Evolutionary conservation across 108 stramenopile species (phyloP), one percentile per base, ranked within the genome.

Genomic region (Cyclostephanos tholiformis): DNA sequence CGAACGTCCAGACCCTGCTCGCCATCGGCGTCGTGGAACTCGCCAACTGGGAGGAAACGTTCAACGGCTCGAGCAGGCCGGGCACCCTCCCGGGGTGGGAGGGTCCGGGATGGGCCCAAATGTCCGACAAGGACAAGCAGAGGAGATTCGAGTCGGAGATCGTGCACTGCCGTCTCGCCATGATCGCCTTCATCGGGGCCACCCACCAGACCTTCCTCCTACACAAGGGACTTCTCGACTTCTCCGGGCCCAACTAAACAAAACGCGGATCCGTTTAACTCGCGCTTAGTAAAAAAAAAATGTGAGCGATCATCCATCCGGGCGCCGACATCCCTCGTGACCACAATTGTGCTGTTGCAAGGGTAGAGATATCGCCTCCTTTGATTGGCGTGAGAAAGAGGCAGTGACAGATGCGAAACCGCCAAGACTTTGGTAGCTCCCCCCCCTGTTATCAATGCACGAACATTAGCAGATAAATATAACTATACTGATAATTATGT

Each of bases 111-210:
- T 74, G 79, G 58, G 58, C 84, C 52, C 78, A 81, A 36, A 81
- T 82, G 77, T 60, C 71, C 69, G 65, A 79, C 4, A 71, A 69
- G 25, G 83, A 76, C 5, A 53, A 87, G 25, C 73, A 73, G 65
- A 79, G 84, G 78, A 44, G 61, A 19, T 72, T 67, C 65, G 87
- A 88, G 69, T 67, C 67, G 26, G 93, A 95, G 70, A 79, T 95
- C 65, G 88, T 90, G 17, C 93, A 95, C 83, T 87, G 89, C 87
- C 93, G 93, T 76, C 88, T 95, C 76, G 93, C 91, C 49, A 95
- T 95, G 93, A 95, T 95, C 72, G 93, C 93, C 62, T 89, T 95
- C 64, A 72, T 81, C 76, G 93, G 93, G 36, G 88, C 88, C 52
- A 87, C 84, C 51, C 88, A 88, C 58, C 93, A 95, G 75, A 92